Evolutionary conservation across 495 filamentous ascomycete genomes (phyloP), one percentile per base, ranked within the genome.

Genomic region (Aspergillus egyptiacus): DNA sequence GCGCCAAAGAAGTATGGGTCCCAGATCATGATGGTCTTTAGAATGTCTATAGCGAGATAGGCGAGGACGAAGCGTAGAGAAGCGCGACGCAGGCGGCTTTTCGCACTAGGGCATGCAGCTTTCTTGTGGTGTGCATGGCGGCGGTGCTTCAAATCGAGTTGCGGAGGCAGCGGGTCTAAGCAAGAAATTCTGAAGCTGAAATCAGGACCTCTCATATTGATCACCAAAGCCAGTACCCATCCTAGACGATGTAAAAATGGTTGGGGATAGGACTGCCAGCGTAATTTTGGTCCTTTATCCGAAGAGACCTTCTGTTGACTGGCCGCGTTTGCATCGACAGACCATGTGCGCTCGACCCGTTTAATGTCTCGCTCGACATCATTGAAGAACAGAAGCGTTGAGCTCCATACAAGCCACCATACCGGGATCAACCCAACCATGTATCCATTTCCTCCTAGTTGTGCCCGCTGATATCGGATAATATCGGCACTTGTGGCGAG

Each of bases 241-340:
- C 79, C 76, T 13, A 94, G 56, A 2, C 89, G 82, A 50, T 82
- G 75, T 10, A 58, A 48, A 37, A 90, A 73, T 3, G 69, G 63
- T 13, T 66, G 48, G 5, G 89, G 90, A 57, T 84, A 93, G 2
- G 79, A 54, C 57, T 95, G 82, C 88, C 87, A 95, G 71, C 71
- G 57, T 43, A 71, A 56, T 1, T n/a, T n/a, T n/a, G 23, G 38
- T 18, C 59, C 35, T 5, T 14, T 18, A 5, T 20, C 17, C 8
- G 4, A 13, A 13, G 28, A 10, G 2, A 11, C 31, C 23, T 42
- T 22, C 28, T 25, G 11, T 32, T 41, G 19, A 6, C 28, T 7
- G 17, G 6, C 6, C 4, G 10, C 10, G 8, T 23, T 2, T 34
- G 32, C 23, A 11, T 14, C 6, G n/a, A 5, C 3, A 13, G 27